A percentile compares a stretch with the other conserved stretches of the same genome.
phyloP scores from a whole-genome alignment of 2,329 filamentous ascomycete genomes.

The Chalara sp. region DNA sequence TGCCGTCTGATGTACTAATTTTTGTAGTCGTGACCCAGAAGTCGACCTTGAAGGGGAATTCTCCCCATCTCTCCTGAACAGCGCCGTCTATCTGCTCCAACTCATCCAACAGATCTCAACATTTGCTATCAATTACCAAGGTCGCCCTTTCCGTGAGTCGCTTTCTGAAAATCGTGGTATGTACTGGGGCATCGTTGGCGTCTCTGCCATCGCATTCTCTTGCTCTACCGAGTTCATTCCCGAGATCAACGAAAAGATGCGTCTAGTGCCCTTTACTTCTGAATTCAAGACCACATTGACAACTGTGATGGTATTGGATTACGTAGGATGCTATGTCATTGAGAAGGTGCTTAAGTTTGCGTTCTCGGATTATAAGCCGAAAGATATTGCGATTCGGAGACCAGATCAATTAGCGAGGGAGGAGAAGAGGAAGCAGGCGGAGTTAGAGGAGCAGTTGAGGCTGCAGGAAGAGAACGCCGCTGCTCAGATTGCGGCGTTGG shows the following conservation, averaged over 20 bases:
- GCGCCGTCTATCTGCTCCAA: conserved; percentile 91
- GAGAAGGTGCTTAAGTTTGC: conserved; percentile 78
- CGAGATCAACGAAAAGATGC: conserved; percentile 89
- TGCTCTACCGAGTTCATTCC: conserved; percentile 94
- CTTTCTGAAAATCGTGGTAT: conserved; percentile 86
- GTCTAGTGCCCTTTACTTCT: conserved; percentile 78
- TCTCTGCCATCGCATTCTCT: conserved; percentile 83
- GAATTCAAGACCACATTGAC: conserved; percentile 91
- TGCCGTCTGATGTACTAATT: neutral
- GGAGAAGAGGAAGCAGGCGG: conserved; percentile 56
- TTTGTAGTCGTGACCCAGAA: conserved; percentile 43
- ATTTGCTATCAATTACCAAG: conserved; percentile 99
- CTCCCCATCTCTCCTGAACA: conserved; percentile 87
- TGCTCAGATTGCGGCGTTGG: conserved; percentile 47
- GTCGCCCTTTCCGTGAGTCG: conserved; percentile 91
- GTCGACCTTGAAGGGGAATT: conserved; percentile 95
- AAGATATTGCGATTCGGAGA: conserved; percentile 83
- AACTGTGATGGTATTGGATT: conserved; percentile 79
- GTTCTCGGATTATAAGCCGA: conserved; percentile 88
- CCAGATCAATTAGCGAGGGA: conserved; percentile 82
- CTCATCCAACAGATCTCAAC: conserved; percentile 98
- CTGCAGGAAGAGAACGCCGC: conserved; percentile 46
- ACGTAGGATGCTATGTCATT: conserved; percentile 76
- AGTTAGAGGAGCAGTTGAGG: conserved; percentile 40
- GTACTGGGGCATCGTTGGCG: conserved; percentile 93